Base-by-base conservation (phyloP, 2,329 filamentous ascomycete genomes). In the Xylaria sp. region DNA sequence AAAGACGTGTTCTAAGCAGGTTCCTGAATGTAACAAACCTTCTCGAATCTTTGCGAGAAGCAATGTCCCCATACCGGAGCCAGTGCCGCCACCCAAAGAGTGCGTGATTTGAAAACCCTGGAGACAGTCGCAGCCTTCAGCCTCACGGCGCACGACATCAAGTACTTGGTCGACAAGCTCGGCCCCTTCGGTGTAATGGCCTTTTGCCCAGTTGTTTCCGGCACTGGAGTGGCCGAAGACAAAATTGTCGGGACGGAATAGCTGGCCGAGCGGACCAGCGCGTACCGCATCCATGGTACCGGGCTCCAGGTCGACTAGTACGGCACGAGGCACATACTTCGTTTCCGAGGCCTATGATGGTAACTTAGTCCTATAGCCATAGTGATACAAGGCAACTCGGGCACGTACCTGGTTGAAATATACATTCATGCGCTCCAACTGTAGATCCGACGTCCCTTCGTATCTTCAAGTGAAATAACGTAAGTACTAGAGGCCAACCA, bases 181-280 rank as follows among this genome's bases (percentile, higher is more conserved):
- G 77, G 96, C 96, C 90, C 96, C 96, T 88, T 99, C 96, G 75
- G 96, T 99, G 90, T 99, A 99, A 84, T 99, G 96, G 86, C 96
- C 96, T 92, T 98, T 99, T 85, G 96, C 96, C 96, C 96, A 99
- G 91, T 98, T 98, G 93, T 99, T 99, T 86, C 96, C 96, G 83
- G 96, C 96, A 89, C 96, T 95, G 79, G 96, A 98, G 88, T 98
- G 96, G 79, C 96, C 96, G 84, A 98, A 98, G 81, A 98, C 94
- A 86, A 98, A 98, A 92, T 98, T 99, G 88, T 99, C 96, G 82
- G 96, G 96, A 75, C 96, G 94, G 94, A 99, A 98, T 77, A 99
- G 94, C 88, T 98, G 93, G 78, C 96, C 96, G 83, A 98, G 98
- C 75, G 96, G 96, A 84, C 96, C 95, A 78, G 95, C 93, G 83